Percentiles rank a stretch among this genome's conserved stretches.
These are phyloP conservation scores for Fusarium agapanthi DNA, from an alignment of 2,329 filamentous ascomycete species.

Conservation along the genomic window DNA sequence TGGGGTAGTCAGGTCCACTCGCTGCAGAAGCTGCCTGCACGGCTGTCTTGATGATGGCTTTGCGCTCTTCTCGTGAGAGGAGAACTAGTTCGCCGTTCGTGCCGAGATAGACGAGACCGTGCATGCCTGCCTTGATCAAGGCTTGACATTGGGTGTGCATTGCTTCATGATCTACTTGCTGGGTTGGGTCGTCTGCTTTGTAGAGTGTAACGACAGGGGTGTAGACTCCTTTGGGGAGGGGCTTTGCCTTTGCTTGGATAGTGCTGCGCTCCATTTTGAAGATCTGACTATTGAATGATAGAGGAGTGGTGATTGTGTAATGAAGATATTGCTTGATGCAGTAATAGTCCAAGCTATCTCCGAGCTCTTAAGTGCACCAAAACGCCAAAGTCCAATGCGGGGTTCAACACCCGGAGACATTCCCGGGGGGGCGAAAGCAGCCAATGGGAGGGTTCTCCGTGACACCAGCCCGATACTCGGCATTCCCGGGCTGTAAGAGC, in stretches of 20 bases:
- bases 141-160: slow-evolving; percentile 54
- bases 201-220: slow-evolving; percentile 58
- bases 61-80: slow-evolving; percentile 52
- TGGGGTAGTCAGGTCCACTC: slow-evolving; percentile 48
- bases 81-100: slow-evolving; percentile 58
- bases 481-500: background rate
- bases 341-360: slow-evolving; percentile 7
- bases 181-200: slow-evolving; percentile 48
- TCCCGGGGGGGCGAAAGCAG: background rate
- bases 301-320: background rate
- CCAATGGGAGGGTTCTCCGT: slow-evolving; percentile 20
- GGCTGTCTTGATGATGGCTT: slow-evolving; percentile 51
- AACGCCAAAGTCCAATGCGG: background rate
- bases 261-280: slow-evolving; percentile 41
- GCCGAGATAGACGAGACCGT: slow-evolving; percentile 57
- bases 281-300: background rate
- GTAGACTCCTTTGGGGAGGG: slow-evolving; percentile 55
- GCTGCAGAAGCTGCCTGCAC: slow-evolving; percentile 50
- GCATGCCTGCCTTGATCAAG: slow-evolving; percentile 54
- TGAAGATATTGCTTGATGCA: background rate
- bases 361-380: slow-evolving; percentile 2
- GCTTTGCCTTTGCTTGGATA: slow-evolving; percentile 48
- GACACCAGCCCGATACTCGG: background rate
- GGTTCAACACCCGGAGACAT: background rate
- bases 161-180: slow-evolving; percentile 55